A percentile compares a stretch with the other conserved stretches of the same genome.
These are phyloP conservation scores for Xylariaceae sp. DNA, from an alignment of 2,329 filamentous ascomycete species.

Conservation along the genomic window DNA sequence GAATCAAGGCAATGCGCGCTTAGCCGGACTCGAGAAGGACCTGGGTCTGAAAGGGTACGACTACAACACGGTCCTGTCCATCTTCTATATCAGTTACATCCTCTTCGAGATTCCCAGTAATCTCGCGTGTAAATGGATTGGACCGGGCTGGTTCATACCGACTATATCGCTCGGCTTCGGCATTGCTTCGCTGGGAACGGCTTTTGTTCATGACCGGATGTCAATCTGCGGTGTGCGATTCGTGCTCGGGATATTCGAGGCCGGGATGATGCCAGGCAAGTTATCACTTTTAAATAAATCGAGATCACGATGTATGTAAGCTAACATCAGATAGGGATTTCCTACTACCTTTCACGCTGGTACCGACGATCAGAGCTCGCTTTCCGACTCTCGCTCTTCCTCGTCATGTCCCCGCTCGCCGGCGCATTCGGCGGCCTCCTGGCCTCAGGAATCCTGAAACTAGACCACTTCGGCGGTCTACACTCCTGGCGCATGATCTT, in stretches of 20 bases:
- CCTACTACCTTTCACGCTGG: constrained; percentile 68
- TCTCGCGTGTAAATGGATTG: constrained; percentile 64
- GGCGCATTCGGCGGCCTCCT: constrained; percentile 67
- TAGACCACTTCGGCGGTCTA: constrained; percentile 45
- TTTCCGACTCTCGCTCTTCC: constrained; percentile 62
- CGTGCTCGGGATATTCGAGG: constrained; percentile 63
- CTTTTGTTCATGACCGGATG: constrained; percentile 54
- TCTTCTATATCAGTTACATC: constrained; percentile 71
- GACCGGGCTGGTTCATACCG: constrained; percentile 68
- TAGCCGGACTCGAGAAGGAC: constrained; percentile 60
- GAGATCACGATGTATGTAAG: no score
- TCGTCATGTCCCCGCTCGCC: constrained; percentile 65
- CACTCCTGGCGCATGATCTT: constrained; percentile 31
- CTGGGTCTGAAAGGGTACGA: constrained; percentile 56
- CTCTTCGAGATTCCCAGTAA: constrained; percentile 66
- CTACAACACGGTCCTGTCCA: constrained; percentile 62
- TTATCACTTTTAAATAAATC: neutral
- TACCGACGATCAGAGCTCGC: constrained; percentile 64
- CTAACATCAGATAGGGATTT: constrained; percentile 43
- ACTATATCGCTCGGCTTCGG: constrained; percentile 58
- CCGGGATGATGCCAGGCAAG: constrained; percentile 61
- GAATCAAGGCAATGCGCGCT: constrained; percentile 56
- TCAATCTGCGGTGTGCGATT: constrained; percentile 58
- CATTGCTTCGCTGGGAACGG: constrained; percentile 57
- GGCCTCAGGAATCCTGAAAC: constrained; percentile 57